These are phyloP conservation scores for Boletus albobrunnescens DNA, from an alignment of 1,284 basidiomycete species.

Conservation along the genomic window DNA sequence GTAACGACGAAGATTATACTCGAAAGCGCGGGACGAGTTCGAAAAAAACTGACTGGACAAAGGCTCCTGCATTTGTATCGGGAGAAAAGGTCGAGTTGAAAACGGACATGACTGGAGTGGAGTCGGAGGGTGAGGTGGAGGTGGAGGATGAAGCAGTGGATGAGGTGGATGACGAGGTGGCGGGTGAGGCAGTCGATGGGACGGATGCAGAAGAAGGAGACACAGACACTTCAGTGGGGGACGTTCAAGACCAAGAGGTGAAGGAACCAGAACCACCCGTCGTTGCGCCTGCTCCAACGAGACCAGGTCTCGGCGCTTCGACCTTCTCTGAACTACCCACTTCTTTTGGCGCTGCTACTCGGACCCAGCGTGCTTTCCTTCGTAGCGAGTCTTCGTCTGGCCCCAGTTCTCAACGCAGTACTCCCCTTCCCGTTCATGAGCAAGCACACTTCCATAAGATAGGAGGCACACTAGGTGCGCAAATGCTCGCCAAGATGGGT, in stretches of 20 bases:
- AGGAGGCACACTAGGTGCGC: slow-evolving; percentile 73
- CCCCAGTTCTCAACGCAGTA: slow-evolving; percentile 42
- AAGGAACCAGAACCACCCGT: slow-evolving; percentile 37
- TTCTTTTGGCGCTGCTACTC: slow-evolving; percentile 40
- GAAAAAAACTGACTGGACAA: slow-evolving; percentile 62
- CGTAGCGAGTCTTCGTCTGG: slow-evolving; percentile 44
- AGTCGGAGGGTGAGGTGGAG: slow-evolving; percentile 35
- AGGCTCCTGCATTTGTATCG: slow-evolving; percentile 76
- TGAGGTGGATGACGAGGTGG: slow-evolving; percentile 43
- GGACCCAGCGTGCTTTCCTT: slow-evolving; percentile 52
- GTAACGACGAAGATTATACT: slow-evolving; percentile 54
- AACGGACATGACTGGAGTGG: slow-evolving; percentile 42
- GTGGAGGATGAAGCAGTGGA: slow-evolving; percentile 36
- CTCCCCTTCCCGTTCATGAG: slow-evolving; percentile 62
- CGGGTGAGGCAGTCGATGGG: slow-evolving; percentile 37
- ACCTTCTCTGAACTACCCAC: slow-evolving; percentile 35
- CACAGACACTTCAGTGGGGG: slow-evolving; percentile 37
- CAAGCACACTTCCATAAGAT: slow-evolving; percentile 77
- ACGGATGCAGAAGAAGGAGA: slow-evolving; percentile 26
- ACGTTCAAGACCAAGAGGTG: slow-evolving; percentile 41
- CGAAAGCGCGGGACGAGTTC: slow-evolving; percentile 21
- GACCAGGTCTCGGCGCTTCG: slow-evolving; percentile 21
- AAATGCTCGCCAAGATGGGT: slow-evolving; percentile 91
- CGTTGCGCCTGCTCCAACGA: slow-evolving; percentile 30
- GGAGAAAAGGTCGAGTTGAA: slow-evolving; percentile 50